phyloP scores from a whole-genome alignment of 805 yeast species.

The Priceomyces castillae region DNA sequence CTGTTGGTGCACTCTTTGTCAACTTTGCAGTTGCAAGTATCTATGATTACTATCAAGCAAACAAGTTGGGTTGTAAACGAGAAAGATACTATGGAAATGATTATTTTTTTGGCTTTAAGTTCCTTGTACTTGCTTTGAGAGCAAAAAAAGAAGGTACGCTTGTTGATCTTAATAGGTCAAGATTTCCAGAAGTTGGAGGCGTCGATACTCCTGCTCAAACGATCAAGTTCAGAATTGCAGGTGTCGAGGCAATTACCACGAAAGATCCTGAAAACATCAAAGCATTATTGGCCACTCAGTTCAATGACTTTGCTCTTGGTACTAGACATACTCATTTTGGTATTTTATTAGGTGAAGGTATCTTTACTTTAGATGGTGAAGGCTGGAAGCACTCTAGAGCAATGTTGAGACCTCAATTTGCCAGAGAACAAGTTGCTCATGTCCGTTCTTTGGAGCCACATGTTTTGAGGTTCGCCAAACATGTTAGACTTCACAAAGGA shows the following conservation, averaged over 20 bases:
- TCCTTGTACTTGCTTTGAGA: constrained; percentile 7
- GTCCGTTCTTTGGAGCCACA: constrained; percentile 33
- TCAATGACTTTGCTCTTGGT: constrained; percentile 34
- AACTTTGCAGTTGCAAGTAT: neutral
- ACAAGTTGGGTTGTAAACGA: constrained; percentile 2
- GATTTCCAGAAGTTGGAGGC: neutral
- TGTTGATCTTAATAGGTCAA: constrained; percentile 8
- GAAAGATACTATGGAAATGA: neutral
- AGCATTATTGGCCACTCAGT: constrained; percentile 38
- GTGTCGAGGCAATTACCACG: constrained; percentile 23
- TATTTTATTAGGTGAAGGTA: constrained; percentile 37
- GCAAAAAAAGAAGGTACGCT: constrained; percentile 14
- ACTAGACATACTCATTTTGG: constrained; percentile 29
- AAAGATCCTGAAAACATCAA: constrained; percentile 37
- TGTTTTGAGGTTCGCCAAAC: constrained; percentile 24
- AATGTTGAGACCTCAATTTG: constrained; percentile 37
- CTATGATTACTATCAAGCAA: neutral
- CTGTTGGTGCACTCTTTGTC: neutral
- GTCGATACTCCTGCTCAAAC: neutral
- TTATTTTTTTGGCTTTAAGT: constrained; percentile 13
- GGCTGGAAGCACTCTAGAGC: constrained; percentile 42
- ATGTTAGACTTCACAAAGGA: constrained; percentile 21
- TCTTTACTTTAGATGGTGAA: constrained; percentile 35
- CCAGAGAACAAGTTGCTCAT: constrained; percentile 38
- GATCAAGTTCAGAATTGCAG: constrained; percentile 5